Base-by-base conservation (phyloP, 345 rosid species). In the Rhodamnia argentea region DNA sequence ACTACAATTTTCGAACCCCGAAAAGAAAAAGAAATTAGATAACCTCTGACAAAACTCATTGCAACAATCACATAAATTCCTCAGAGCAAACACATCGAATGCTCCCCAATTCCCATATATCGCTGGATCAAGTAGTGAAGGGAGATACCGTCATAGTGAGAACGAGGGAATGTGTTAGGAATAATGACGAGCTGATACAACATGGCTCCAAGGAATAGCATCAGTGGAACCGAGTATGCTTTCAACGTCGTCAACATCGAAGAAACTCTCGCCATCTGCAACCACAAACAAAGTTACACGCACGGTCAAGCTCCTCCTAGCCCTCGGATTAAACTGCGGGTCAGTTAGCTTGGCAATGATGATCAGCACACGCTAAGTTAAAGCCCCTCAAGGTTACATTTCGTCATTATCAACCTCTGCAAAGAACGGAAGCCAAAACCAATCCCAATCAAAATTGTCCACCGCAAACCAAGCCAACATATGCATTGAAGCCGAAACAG, bases 131-230 rank as follows among this genome's bases (percentile, higher is more conserved):
- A 26, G 55, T 75, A 59, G 58, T 23, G 85, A 52, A n/a, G n/a
- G 26, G 83, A 87, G 86, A 16, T 74, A 97, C 99, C 95, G 55
- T 96, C 96, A 92, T 97, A 96, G 90, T 96, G 96, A 83, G 97
- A 92, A 83, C 90, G 89, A 86, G 98, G 97, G 86, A 93, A 97
- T 59, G 94, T 89, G 83, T 92, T 93, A 82, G 98, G 99, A 84
- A 95, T 92, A 87, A 95, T 90, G 86, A 92, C 85, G 51, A 95
- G 94, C 92, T 97, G 99, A 87, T 92, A 97, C 88, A 95, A 89
- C 87, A 97, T 83, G 64, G 94, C 89, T 82, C 93, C 91, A 40
- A 87, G 50, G 89, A 95, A 91, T 70, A 97, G 94, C 74, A 92
- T 15, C 40, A 93, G 86, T 6, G 99, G 99, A 82, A 89, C 88